Percentiles rank a stretch among this genome's conserved stretches.
Conservation (phyloP, 306 rosid species). For the Begonia loranthoides region DNA sequence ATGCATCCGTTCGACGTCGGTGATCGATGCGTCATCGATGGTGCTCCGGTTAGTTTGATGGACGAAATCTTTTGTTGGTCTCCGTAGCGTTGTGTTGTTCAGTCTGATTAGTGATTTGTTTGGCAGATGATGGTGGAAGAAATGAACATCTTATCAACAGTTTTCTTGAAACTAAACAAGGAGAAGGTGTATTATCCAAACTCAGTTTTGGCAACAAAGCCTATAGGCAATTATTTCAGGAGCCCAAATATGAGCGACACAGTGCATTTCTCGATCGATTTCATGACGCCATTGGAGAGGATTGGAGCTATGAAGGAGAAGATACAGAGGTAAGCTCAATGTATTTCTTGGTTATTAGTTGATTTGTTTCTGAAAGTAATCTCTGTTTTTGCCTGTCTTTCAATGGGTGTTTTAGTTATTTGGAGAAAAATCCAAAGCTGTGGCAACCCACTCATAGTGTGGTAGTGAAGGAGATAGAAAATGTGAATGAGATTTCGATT, state of each 20-base stretch:
- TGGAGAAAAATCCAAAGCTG: neutral
- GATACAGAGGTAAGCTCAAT: neutral
- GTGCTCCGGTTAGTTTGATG: conserved; percentile 31
- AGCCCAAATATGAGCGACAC: neutral
- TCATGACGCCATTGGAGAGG: neutral
- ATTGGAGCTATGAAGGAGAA: neutral
- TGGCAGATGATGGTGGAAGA: neutral
- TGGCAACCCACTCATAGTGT: neutral
- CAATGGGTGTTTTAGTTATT: neutral
- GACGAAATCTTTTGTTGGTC: too few species aligned
- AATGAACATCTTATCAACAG: neutral
- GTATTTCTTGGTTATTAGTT: too few species aligned
- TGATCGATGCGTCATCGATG: conserved; percentile 69
- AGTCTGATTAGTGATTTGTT: too few species aligned
- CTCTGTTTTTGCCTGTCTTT: neutral
- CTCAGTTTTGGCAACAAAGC: neutral
- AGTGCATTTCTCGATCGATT: neutral
- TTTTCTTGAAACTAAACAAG: neutral
- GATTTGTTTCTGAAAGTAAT: neutral
- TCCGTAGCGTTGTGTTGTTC: too few species aligned
- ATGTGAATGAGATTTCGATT: neutral
- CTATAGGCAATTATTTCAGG: neutral
- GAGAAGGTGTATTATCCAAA: neutral
- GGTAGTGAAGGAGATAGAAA: neutral
- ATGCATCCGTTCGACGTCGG: conserved; percentile 99